phyloP scores from a whole-genome alignment of 225 moss, liverwort and hornwort genomes.

The Antitrichia curtipendula region DNA sequence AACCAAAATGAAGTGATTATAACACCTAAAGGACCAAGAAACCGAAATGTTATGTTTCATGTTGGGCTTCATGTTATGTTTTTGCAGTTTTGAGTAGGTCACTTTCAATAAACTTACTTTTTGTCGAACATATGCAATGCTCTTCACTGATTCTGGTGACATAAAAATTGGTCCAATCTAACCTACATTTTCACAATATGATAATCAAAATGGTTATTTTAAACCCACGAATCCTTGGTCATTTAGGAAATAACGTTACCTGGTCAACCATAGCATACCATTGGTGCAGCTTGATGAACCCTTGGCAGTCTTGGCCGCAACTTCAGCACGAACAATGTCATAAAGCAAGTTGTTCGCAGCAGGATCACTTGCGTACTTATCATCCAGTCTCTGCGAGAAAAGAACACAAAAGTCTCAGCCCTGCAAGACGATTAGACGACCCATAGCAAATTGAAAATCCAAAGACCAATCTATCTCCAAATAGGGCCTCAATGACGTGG shows the following conservation, averaged over 20 bases:
- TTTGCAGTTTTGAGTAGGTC: too few species aligned
- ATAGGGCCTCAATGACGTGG: neutral
- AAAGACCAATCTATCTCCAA: neutral
- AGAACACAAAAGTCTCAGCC: neutral
- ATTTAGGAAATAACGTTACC: constrained; percentile 9
- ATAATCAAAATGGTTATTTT: neutral
- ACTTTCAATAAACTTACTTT: too few species aligned
- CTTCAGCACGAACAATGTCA: constrained; percentile 69
- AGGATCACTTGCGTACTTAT: constrained; percentile 59
- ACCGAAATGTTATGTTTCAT: too few species aligned
- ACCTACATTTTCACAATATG: neutral
- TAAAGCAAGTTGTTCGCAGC: constrained; percentile 37
- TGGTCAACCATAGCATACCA: constrained; percentile 89
- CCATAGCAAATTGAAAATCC: neutral
- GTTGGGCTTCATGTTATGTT: too few species aligned
- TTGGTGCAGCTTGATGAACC: constrained; percentile 86
- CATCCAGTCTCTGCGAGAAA: constrained; percentile 53
- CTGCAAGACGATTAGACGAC: neutral
- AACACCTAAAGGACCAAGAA: too few species aligned
- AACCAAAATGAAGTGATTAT: too few species aligned
- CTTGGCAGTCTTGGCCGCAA: constrained; percentile 67
- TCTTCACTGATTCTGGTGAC: too few species aligned
- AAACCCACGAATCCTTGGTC: neutral
- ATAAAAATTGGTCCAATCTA: neutral
- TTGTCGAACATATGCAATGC: too few species aligned